These are phyloP conservation scores for Triticum aestivum DNA, from an alignment of 176 grass and related monocot genomes.

Conservation along the genomic window DNA sequence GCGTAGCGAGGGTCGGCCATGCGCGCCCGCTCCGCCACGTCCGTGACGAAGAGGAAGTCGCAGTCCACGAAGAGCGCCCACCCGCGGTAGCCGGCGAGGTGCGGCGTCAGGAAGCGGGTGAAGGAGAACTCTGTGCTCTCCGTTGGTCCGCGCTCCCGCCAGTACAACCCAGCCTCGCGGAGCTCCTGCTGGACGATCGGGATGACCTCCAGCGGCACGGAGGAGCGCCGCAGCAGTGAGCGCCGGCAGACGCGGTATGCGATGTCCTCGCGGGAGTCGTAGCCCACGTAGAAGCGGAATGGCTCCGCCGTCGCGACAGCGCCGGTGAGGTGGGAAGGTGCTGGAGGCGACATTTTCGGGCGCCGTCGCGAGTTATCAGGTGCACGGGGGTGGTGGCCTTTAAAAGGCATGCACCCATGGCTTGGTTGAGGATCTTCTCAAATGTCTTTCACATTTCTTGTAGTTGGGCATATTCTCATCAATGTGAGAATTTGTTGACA, in stretches of 20 bases:
- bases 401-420: no score
- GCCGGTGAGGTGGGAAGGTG: not conserved
- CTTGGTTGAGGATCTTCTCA: no score
- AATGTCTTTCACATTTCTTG: no score
- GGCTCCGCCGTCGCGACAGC: slow-evolving; percentile 14
- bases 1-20: slow-evolving; percentile 32
- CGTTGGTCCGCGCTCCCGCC: slow-evolving; percentile 61
- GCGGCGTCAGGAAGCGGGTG: slow-evolving; percentile 77
- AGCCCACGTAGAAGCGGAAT: slow-evolving; percentile 71
- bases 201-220: slow-evolving; percentile 50
- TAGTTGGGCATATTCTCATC: no score
- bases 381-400: not conserved
- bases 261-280: slow-evolving; percentile 71
- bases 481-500: no score
- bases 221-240: slow-evolving; percentile 59
- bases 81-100: slow-evolving; percentile 52
- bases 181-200: slow-evolving; percentile 67
- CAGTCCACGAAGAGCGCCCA: slow-evolving; percentile 87
- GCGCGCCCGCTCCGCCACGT: slow-evolving; percentile 44
- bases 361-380: not conserved
- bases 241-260: slow-evolving; percentile 73
- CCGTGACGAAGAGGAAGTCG: slow-evolving; percentile 74
- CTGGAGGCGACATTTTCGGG: not conserved
- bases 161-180: slow-evolving; percentile 54
- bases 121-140: slow-evolving; percentile 97